Percentiles rank a stretch among this genome's conserved stretches.
phyloP scores from a whole-genome alignment of 2,329 filamentous ascomycete species.

The Cladophialophora bantiana region DNA sequence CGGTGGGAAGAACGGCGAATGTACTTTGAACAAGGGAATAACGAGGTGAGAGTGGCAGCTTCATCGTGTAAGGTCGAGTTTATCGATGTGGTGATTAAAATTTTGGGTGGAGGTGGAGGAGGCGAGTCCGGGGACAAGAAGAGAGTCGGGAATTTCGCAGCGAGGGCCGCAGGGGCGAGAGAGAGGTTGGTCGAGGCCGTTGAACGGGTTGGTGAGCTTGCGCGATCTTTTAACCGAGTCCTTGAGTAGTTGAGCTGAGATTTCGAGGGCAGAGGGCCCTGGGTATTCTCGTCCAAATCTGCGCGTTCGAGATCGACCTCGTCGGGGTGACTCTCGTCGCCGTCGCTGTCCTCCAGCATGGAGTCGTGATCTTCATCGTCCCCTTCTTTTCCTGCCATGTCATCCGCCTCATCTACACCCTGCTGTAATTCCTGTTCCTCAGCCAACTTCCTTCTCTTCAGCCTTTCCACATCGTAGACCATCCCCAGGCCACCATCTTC shows the following conservation, averaged over 20 bases:
- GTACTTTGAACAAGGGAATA: slow-evolving; percentile 84
- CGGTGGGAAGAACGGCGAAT: slow-evolving; percentile 84
- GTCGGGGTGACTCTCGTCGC: slow-evolving; percentile 51
- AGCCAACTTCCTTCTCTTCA: slow-evolving; percentile 56
- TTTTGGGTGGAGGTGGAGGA: slow-evolving; percentile 72
- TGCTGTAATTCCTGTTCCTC: slow-evolving; percentile 50
- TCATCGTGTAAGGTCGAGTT: slow-evolving; percentile 87
- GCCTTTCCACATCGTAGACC: slow-evolving; percentile 57
- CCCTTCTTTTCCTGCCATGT: slow-evolving; percentile 48
- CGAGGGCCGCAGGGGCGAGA: slow-evolving; percentile 66
- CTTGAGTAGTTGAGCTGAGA: slow-evolving; percentile 42
- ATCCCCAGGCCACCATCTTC: slow-evolving; percentile 54
- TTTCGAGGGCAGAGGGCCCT: slow-evolving; percentile 37
- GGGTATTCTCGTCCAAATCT: slow-evolving; percentile 26
- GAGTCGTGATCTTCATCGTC: slow-evolving; percentile 47
- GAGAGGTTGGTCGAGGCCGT: slow-evolving; percentile 66
- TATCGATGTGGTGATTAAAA: slow-evolving; percentile 89
- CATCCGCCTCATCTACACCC: not conserved
- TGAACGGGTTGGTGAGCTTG: slow-evolving; percentile 62
- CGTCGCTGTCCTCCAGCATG: slow-evolving; percentile 58
- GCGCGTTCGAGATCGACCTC: slow-evolving; percentile 34
- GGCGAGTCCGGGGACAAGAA: slow-evolving; percentile 51
- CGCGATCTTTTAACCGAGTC: slow-evolving; percentile 55
- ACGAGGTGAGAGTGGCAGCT: slow-evolving; percentile 75
- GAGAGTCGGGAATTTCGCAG: slow-evolving; percentile 66